These are phyloP conservation scores for Microascus cirrosus DNA, from an alignment of 2,329 filamentous ascomycete genomes.

Conservation along the genomic window DNA sequence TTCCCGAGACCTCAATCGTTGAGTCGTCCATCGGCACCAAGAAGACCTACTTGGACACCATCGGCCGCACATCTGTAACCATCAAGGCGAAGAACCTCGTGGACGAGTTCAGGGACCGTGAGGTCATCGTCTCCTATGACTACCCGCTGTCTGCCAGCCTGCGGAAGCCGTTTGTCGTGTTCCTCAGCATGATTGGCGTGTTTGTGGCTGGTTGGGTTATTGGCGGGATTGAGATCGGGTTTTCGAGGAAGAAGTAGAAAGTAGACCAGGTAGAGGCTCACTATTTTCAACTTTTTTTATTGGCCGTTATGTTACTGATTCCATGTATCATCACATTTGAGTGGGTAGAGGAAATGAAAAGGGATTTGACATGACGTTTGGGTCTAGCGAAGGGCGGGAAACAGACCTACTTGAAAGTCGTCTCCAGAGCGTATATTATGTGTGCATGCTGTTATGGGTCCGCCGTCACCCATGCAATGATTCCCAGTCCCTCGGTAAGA, in stretches of 20 bases:
- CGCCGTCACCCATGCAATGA: not conserved
- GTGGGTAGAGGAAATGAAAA: not conserved
- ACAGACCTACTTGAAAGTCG: not conserved
- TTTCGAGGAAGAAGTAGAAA: slow-evolving; percentile 4
- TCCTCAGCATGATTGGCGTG: slow-evolving; percentile 59
- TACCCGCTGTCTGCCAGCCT: slow-evolving; percentile 64
- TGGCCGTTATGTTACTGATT: not conserved
- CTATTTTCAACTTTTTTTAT: not conserved
- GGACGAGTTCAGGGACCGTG: slow-evolving; percentile 77
- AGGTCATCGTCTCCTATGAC: slow-evolving; percentile 80
- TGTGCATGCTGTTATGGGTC: not conserved
- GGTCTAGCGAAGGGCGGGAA: not conserved
- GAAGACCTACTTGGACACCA: slow-evolving; percentile 86
- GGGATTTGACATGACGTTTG: not conserved
- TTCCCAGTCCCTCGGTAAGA: not conserved
- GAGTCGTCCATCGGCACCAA: slow-evolving; percentile 51
- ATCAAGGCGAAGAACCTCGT: slow-evolving; percentile 79
- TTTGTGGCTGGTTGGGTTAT: slow-evolving; percentile 54
- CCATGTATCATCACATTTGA: not conserved
- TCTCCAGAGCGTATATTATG: not conserved
- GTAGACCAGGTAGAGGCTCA: not conserved
- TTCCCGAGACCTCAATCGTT: slow-evolving; percentile 54
- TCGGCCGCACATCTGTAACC: slow-evolving; percentile 73
- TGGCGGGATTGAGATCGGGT: slow-evolving; percentile 1
- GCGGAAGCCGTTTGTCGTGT: slow-evolving; percentile 78